Evolutionary conservation across 2,329 filamentous ascomycete species (phyloP), one percentile per base, ranked within the genome.

Genomic region (Fusarium sp.): DNA sequence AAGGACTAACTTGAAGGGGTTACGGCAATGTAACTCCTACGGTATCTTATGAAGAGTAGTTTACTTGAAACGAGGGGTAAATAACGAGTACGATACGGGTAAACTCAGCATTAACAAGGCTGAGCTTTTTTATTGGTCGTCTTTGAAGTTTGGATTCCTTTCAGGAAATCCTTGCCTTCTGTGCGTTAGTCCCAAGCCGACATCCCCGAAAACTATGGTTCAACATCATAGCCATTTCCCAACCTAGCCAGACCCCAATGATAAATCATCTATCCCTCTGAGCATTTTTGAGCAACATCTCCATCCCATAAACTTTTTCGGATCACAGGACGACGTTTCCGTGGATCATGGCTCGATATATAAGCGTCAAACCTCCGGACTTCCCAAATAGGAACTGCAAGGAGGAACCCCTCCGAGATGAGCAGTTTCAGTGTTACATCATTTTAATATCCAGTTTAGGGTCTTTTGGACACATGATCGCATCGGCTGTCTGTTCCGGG

Each of bases 391-490:
- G 64, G 72, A 59, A 72, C 41, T 46, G 17, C 39, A 64, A 49
- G 70, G 70, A 69, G 50, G 58, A 33, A 53, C 52, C 38, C 61
- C 63, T 75, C 72, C 72, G 72, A 73, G 58, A 59, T 66, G 70
- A 63, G 50, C 53, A 47, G 36, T 57, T 25, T 38, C 44, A 45
- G 54, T 61, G 59, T 65, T 71, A 54, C 70, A 67, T 67, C 22
- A 54, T 46, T 22, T 33, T 31, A 52, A 12, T 27, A 54, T 36
- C 22, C 27, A 41, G 25, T 58, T 44, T n/a, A 36, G 38, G 39
- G 27, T 27, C 17, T 44, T 41, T n/a, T 52, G 14, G 41, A 39
- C 59, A 57, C 55, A 38, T 65, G 49, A 54, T 13, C n/a, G 25
- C 25, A 59, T 50, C 60, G 62, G 67, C 36, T 52, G 14, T n/a